Evolutionary conservation across 345 rosid genomes (phyloP).

Genomic region (Citrus hindsii): DNA sequence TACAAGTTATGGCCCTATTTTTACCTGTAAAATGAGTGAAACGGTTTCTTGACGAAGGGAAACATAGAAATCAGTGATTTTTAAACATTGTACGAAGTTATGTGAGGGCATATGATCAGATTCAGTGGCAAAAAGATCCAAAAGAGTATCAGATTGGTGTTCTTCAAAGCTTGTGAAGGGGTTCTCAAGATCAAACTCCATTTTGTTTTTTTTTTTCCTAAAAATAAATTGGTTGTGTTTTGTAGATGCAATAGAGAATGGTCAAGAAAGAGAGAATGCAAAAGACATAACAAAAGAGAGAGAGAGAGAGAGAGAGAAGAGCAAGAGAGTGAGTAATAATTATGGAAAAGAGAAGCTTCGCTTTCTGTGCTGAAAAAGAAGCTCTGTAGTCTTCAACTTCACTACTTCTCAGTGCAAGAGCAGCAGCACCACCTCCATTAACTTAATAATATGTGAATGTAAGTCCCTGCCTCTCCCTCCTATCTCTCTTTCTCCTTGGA

Average conservation of each 20-base stretch:
- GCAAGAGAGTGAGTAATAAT: slow-evolving; percentile 23
- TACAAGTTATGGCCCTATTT: background rate
- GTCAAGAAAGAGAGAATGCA: slow-evolving; percentile 7
- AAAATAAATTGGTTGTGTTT: background rate
- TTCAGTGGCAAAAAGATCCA: slow-evolving; percentile 37
- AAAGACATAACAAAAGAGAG: slow-evolving; percentile 6
- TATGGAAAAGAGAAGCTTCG: slow-evolving; percentile 41
- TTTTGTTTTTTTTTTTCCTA: background rate
- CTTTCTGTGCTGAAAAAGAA: slow-evolving; percentile 29
- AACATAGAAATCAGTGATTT: slow-evolving; percentile 11
- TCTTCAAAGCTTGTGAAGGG: slow-evolving; percentile 32
- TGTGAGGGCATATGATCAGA: slow-evolving; percentile 41
- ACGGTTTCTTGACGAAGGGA: slow-evolving; percentile 45
- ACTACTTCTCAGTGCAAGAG: slow-evolving; percentile 5
- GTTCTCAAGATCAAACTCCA: slow-evolving; percentile 48
- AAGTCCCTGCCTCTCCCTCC: background rate
- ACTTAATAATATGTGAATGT: slow-evolving; percentile 7
- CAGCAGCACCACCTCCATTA: slow-evolving; percentile 20
- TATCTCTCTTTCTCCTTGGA: slow-evolving; percentile 12
- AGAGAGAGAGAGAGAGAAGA: background rate
- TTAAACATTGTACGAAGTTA: slow-evolving; percentile 17
- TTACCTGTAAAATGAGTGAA: slow-evolving; percentile 39
- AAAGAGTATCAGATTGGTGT: slow-evolving; percentile 10
- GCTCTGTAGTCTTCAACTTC: slow-evolving; percentile 21
- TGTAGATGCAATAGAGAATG: slow-evolving; percentile 1